phyloP scores from a whole-genome alignment of 228 moss, liverwort and hornwort genomes.

The Sphagnum magellanicum region DNA sequence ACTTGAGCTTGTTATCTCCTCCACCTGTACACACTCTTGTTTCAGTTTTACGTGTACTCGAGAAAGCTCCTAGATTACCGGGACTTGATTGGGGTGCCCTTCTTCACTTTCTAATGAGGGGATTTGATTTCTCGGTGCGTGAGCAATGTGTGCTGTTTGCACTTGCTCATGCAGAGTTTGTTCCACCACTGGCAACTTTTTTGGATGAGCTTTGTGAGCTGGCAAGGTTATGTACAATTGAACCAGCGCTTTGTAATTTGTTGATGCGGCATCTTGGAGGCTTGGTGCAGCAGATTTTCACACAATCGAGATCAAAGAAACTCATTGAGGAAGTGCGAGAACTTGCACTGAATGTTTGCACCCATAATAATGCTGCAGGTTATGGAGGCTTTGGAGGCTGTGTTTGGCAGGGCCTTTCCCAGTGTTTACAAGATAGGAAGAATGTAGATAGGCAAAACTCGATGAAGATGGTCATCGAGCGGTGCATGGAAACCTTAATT shows the following conservation, averaged over 20 bases:
- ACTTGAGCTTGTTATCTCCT: constrained; percentile 4
- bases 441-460: constrained; percentile 7
- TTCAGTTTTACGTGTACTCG: constrained; percentile 25
- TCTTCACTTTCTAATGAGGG: constrained; percentile 17
- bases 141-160: constrained; percentile 34
- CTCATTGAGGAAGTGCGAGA: constrained; percentile 24
- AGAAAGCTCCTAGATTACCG: constrained; percentile 35
- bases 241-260: constrained; percentile 20
- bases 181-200: constrained; percentile 31
- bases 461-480: constrained; percentile 13
- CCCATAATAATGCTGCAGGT: constrained; percentile 7
- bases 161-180: constrained; percentile 27
- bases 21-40: constrained; percentile 12
- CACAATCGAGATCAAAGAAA: constrained; percentile 24
- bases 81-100: constrained; percentile 38
- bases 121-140: constrained; percentile 6
- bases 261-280: constrained; percentile 18
- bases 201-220: constrained; percentile 40
- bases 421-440: constrained; percentile 15
- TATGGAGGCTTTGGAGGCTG: constrained; percentile 17
- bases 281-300: constrained; percentile 21
- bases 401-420: constrained; percentile 31
- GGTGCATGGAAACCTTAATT: constrained; percentile 27
- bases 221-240: constrained; percentile 22
- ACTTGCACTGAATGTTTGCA: constrained; percentile 8